Evolutionary conservation across 2,329 filamentous ascomycete genomes (phyloP), one percentile per base, ranked within the genome.

Genomic region (Colletotrichum paranaense): DNA sequence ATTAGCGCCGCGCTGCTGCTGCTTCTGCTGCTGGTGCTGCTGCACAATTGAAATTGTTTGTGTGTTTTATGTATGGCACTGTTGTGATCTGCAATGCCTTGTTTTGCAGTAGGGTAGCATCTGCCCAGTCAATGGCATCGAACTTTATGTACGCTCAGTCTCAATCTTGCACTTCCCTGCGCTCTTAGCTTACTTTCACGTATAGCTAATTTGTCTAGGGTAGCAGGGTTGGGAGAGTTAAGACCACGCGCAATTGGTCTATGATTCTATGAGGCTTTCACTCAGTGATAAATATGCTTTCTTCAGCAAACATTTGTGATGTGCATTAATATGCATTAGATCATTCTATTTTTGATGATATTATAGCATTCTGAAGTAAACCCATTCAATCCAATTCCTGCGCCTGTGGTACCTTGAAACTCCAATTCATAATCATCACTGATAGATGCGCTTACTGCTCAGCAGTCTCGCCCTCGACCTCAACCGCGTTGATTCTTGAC

Each of bases 371-470:
- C 62, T 22, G 32, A 55, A 35, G n/a, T 63, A 53, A 63, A 53
- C 32, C 52, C 42, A 32, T 19, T 22, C 55, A 4, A 28, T 53
- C 11, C 59, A 11, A 28, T 28, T 60, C 53, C 26, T 35, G 22
- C 66, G 55, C 53, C 42, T 32, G 19, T 69, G 24, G 66, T 64
- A 55, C 67, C 42, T 69, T 49, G 42, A 49, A 73, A 73, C 66
- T 46, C 70, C 66, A 32, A 72, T 49, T 63, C 70, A 59, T 19
- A 46, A 60, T 63, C 28, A 26, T n/a, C 24, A 49, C 19, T 19
- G 6, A 14, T n/a, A 42, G 26, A 56, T 57, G 11, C 19, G 30
- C 19, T 68, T 59, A 59, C 53, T 68, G 46, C 52, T 58, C 38
- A 12, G 19, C 57, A n/a, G 30, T 32, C 52, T 57, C 52, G 12